Evolutionary conservation across 768 basidiomycete species (phyloP).

Genomic region (Tricholoma hemisulphureum): DNA sequence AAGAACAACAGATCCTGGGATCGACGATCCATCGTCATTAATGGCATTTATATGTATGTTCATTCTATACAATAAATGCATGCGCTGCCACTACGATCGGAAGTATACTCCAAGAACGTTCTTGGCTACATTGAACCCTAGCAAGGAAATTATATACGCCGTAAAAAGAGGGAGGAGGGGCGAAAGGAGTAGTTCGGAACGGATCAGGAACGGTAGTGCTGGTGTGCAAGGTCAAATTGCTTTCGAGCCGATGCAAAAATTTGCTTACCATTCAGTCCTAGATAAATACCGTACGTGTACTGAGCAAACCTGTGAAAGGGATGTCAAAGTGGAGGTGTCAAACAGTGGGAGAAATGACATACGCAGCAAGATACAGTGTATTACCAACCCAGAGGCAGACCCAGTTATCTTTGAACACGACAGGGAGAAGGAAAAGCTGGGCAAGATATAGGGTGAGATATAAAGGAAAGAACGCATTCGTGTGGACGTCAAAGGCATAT

Average conservation of each 20-base stretch:
- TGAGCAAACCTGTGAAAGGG: constrained; percentile 67
- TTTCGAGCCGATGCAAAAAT: background rate
- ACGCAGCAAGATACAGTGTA: constrained; percentile 87
- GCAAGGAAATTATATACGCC: constrained; percentile 79
- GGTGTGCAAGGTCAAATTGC: background rate
- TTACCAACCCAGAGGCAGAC: constrained; percentile 93
- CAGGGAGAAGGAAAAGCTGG: constrained; percentile 81
- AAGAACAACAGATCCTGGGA: background rate
- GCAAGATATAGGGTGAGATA: constrained; percentile 88
- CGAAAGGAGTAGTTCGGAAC: constrained; percentile 86
- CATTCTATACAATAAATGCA: background rate
- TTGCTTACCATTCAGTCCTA: constrained; percentile 69
- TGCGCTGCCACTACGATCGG: constrained; percentile 35
- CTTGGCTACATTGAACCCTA: constrained; percentile 89
- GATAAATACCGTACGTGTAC: constrained; percentile 89
- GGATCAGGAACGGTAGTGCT: constrained; percentile 94
- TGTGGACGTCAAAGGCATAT: constrained; percentile 96
- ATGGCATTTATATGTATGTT: constrained; percentile 3
- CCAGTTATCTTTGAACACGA: constrained; percentile 86
- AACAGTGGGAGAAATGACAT: constrained; percentile 25
- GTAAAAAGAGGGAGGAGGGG: constrained; percentile 85
- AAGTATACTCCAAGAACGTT: constrained; percentile 83
- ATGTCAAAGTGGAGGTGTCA: constrained; percentile 6
- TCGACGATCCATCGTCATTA: constrained; percentile 5
- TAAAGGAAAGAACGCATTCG: constrained; percentile 93